These are phyloP conservation scores for Phytophthora sp. DNA, from an alignment of 352 stramenopile genomes.

Conservation along the genomic window DNA sequence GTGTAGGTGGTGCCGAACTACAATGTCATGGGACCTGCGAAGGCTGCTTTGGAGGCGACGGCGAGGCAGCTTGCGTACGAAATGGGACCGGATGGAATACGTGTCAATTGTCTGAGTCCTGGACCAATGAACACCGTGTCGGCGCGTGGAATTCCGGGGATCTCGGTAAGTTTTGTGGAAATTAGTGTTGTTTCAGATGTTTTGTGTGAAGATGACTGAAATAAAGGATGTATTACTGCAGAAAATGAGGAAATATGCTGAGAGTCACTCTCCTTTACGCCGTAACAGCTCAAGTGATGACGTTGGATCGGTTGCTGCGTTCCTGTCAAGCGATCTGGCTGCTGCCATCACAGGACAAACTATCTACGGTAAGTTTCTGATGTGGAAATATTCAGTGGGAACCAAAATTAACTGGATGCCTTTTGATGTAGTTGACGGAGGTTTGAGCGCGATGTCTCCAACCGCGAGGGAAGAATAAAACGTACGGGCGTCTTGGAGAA, in stretches of 20 bases:
- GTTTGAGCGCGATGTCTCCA: constrained; percentile 64
- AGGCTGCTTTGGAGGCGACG: constrained; percentile 89
- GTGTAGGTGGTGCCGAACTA: constrained; percentile 87
- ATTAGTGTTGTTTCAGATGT: too few relatives aligned
- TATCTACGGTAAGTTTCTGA: constrained; percentile 70
- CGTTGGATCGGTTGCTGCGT: constrained; percentile 80
- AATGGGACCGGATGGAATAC: constrained; percentile 73
- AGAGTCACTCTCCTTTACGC: constrained; percentile 67
- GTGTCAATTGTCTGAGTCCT: constrained; percentile 91
- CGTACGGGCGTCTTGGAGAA: background rate
- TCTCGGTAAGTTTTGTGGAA: constrained; percentile 57
- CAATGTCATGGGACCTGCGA: constrained; percentile 93
- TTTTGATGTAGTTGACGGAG: constrained; percentile 66
- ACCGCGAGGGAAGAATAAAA: constrained; percentile 37
- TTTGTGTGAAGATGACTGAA: background rate
- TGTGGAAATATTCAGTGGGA: background rate
- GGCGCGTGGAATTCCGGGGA: constrained; percentile 88
- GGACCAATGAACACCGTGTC: constrained; percentile 92
- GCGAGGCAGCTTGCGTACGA: constrained; percentile 86
- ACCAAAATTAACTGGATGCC: background rate
- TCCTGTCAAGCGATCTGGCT: constrained; percentile 79
- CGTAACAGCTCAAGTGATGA: constrained; percentile 75
- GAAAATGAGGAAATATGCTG: constrained; percentile 84
- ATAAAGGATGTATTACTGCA: constrained; percentile 23
- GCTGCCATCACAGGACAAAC: constrained; percentile 90